Evolutionary conservation across 805 yeast species (phyloP).

Genomic region (Hanseniaspora vineae): DNA sequence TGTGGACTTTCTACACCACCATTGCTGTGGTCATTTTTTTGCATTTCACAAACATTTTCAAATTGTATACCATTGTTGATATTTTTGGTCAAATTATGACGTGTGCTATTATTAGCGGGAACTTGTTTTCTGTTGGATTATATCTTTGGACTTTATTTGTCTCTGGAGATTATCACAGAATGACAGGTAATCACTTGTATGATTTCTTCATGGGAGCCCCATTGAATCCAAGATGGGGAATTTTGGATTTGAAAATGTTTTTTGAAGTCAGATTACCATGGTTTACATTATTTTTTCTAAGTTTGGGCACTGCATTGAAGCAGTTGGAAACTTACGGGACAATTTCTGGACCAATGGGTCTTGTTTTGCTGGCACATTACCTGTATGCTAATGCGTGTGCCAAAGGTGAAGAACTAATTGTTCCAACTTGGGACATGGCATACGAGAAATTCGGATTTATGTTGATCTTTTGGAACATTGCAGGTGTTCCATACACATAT

Average conservation of each 20-base stretch:
- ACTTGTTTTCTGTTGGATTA: conserved; percentile 50
- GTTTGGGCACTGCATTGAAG: conserved; percentile 59
- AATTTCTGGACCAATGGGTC: conserved; percentile 61
- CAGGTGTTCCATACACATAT: conserved; percentile 97
- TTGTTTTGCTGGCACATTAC: conserved; percentile 77
- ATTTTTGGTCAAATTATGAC: conserved; percentile 88
- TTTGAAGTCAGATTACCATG: conserved; percentile 96
- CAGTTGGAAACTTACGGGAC: conserved; percentile 77
- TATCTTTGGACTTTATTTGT: conserved; percentile 55
- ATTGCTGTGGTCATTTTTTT: conserved; percentile 42
- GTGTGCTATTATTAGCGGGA: conserved; percentile 73
- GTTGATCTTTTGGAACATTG: conserved; percentile 97
- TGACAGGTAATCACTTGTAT: conserved; percentile 84
- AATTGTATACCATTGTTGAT: conserved; percentile 62
- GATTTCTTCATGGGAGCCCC: conserved; percentile 98
- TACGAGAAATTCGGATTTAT: conserved; percentile 98
- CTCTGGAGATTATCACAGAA: conserved; percentile 68
- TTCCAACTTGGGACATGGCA: conserved; percentile 99
- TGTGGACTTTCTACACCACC: conserved; percentile 67
- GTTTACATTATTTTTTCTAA: conserved; percentile 74
- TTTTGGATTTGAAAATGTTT: conserved; percentile 89
- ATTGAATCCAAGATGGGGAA: conserved; percentile 88
- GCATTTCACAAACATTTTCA: conserved; percentile 67
- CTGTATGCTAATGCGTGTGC: conserved; percentile 93
- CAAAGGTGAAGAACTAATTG: conserved; percentile 94